phyloP scores from a whole-genome alignment of 2,329 filamentous ascomycete species.

The Penicillium palitans region DNA sequence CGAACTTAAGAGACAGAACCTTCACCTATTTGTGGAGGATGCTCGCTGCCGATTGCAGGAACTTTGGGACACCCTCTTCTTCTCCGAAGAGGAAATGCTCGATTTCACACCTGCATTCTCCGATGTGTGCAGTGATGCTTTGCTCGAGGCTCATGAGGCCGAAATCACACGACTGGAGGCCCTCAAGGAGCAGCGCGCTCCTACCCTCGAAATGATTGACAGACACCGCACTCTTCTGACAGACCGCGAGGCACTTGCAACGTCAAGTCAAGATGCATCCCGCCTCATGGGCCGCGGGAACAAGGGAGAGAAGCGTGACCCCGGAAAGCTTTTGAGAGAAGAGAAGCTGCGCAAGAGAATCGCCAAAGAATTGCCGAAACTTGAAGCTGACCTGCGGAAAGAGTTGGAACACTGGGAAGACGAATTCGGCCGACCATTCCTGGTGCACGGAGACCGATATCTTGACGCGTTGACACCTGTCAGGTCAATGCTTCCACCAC shows the following conservation, averaged over 20 bases:
- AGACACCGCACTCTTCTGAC: conserved; percentile 77
- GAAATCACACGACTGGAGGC: conserved; percentile 81
- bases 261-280: conserved; percentile 92
- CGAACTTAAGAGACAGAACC: conserved; percentile 90
- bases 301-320: conserved; percentile 92
- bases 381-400: conserved; percentile 79
- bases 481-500: conserved; percentile 65
- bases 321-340: conserved; percentile 86
- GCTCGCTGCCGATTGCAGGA: conserved; percentile 86
- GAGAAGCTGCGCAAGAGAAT: conserved; percentile 99
- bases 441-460: conserved; percentile 89
- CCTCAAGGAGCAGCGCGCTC: conserved; percentile 81
- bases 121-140: conserved; percentile 93
- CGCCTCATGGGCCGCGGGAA: conserved; percentile 86
- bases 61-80: conserved; percentile 91
- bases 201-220: conserved; percentile 78
- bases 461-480: conserved; percentile 73
- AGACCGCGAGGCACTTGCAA: conserved; percentile 82
- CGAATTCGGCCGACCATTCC: conserved; percentile 88
- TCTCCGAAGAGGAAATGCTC: conserved; percentile 97
- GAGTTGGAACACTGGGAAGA: conserved; percentile 86
- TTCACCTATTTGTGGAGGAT: conserved; percentile 95
- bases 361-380: conserved; percentile 89
- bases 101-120: conserved; percentile 97
- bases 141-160: conserved; percentile 90